Percentiles rank a stretch among this genome's conserved stretches.
Evolutionary conservation across 2,329 filamentous ascomycete genomes (phyloP).

Genomic region (Nemania sp.): DNA sequence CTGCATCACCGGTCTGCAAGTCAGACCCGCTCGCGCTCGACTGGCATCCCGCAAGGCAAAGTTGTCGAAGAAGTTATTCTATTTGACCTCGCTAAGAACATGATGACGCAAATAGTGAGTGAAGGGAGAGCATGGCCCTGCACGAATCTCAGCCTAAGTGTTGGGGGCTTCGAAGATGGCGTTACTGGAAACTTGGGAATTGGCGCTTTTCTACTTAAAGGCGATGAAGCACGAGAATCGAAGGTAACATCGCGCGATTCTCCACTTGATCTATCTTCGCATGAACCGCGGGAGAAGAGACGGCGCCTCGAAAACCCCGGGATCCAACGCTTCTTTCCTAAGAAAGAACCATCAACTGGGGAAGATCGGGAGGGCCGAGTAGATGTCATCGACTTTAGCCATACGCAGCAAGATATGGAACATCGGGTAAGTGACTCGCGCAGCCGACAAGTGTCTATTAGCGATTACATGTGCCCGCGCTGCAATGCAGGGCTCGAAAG

Average conservation of each 20-base stretch:
- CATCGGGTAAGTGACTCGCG: conserved; percentile 43
- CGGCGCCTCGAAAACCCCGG: conserved; percentile 61
- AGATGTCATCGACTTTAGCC: conserved; percentile 37
- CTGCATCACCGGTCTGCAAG: conserved; percentile 81
- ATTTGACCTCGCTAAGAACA: conserved; percentile 79
- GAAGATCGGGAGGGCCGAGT: conserved; percentile 46
- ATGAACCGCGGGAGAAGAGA: conserved; percentile 57
- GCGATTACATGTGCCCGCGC: conserved; percentile 67
- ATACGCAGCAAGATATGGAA: conserved; percentile 40
- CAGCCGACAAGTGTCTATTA: conserved; percentile 53
- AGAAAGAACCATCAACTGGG: conserved; percentile 51
- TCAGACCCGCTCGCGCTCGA: conserved; percentile 80
- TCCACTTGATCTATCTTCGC: conserved; percentile 46
- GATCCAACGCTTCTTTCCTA: conserved; percentile 70
- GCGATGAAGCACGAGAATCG: conserved; percentile 71
- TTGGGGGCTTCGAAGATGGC: conserved; percentile 93
- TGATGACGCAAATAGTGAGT: conserved; percentile 80
- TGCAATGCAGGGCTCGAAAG: conserved; percentile 73
- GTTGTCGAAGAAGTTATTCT: conserved; percentile 77
- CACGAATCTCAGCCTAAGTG: conserved; percentile 86
- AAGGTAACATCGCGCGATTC: conserved; percentile 54
- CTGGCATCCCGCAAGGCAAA: conserved; percentile 81
- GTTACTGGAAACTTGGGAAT: conserved; percentile 87
- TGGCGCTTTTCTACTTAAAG: conserved; percentile 83
- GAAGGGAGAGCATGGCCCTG: conserved; percentile 92